Conservation (phyloP, 2,329 filamentous ascomycete genomes). For the Trichophyton equinum region DNA sequence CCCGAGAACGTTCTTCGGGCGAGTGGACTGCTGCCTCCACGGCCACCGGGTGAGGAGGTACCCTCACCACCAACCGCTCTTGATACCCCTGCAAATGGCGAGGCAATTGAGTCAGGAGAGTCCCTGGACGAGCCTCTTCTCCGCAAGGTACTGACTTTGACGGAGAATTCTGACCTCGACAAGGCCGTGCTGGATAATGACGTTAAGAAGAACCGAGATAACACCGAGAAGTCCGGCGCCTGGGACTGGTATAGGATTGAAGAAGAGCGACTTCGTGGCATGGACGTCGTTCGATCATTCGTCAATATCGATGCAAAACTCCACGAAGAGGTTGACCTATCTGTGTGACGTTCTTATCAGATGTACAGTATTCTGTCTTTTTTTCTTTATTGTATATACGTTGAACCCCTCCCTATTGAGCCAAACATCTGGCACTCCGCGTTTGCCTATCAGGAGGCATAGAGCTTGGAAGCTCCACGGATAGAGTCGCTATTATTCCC, state of each 20-base stretch:
- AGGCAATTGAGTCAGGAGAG: conserved; percentile 23
- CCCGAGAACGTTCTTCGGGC: conserved; percentile 63
- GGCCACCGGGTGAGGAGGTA: conserved; percentile 45
- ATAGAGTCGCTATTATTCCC: neutral
- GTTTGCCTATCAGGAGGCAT: neutral
- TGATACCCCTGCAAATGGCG: conserved; percentile 15
- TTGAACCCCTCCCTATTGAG: neutral
- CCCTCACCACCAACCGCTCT: conserved; percentile 23
- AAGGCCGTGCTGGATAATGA: conserved; percentile 19
- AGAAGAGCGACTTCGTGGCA: conserved; percentile 42
- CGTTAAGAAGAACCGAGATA: conserved; percentile 18
- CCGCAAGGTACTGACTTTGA: conserved; percentile 26
- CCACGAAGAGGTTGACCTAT: conserved; percentile 30
- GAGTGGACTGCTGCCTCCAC: conserved; percentile 60
- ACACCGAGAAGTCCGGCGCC: conserved; percentile 26
- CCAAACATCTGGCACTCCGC: neutral
- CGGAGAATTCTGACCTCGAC: conserved; percentile 20
- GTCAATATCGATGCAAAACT: conserved; percentile 40
- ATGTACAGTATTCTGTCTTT: neutral
- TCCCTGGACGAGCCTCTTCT: conserved; percentile 26
- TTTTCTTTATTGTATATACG: conserved; percentile 7
- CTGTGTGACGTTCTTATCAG: conserved; percentile 12
- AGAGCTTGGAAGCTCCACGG: neutral
- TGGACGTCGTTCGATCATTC: conserved; percentile 45
- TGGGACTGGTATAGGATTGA: conserved; percentile 52